Evolutionary conservation across 441 rosid genomes (phyloP), one percentile per base, ranked within the genome.

Genomic region (Eruca vesicaria): DNA sequence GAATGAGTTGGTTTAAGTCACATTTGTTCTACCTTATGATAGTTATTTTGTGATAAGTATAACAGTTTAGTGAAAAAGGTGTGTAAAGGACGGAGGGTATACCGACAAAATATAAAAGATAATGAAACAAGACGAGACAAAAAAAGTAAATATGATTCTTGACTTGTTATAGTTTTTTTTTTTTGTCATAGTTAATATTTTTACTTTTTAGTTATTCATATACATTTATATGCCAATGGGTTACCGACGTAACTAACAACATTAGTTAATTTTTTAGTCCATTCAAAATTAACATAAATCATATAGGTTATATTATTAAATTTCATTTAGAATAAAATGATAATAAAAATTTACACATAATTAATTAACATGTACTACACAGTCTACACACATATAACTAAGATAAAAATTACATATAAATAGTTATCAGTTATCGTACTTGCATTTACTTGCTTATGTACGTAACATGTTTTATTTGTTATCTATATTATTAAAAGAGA

Each of bases 71-170:
- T 20, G 61, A 32, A 72, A 69, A 65, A 35, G 32, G 15, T 5
- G 35, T 33, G 66, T 69, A 21, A 56, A 55, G 38, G n/a, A 48
- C 5, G 15, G 33, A 6, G 12, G n/a, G 60, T 52, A 67, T 67
- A 48, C 69, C 69, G 58, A 55, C 3, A 18, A 62, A 20, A 20
- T 38, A 45, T 56, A 16, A 20, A 63, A 69, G 31, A 38, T 33
- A 69, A 41, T 6, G 64, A 28, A 65, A 72, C 63, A 66, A 72
- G 31, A 53, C 14, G 58, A 68, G 65, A 32, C 20, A 14, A 59
- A 28, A 52, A 52, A 6, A 61, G 58, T 61, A 60, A 69, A 61
- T 53, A 68, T 28, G 7, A 52, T 38, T 52, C 12, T 61, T 75
- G 28, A 9, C 62, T 35, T 19, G 38, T 33, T 33, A 33, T 45